Conservation (phyloP, 75 land plant species). For the Cupressus sempervirens region DNA sequence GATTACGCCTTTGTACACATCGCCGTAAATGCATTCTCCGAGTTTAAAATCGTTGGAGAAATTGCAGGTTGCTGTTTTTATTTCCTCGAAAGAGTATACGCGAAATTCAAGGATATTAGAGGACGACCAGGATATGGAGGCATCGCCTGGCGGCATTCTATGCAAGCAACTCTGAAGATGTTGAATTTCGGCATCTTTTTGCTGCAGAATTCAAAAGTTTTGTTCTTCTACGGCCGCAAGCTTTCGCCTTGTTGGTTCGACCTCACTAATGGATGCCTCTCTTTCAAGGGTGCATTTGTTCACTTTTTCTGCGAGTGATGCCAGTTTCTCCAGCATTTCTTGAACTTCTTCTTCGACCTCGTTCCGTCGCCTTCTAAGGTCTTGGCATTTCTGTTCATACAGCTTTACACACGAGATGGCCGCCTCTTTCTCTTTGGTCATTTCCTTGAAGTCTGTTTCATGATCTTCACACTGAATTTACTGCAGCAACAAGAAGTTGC, state of each 20-base stretch:
- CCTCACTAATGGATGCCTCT: not conserved
- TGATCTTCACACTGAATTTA: not conserved
- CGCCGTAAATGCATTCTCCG: slow-evolving; percentile 66
- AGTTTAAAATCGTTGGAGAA: slow-evolving; percentile 30
- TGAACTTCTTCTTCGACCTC: not conserved
- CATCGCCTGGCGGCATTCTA: not conserved
- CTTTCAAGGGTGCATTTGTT: not conserved
- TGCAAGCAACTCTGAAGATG: not conserved
- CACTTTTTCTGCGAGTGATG: not conserved
- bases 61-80: slow-evolving; percentile 22
- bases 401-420: not conserved
- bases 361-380: not conserved
- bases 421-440: not conserved
- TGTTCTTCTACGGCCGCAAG: not conserved
- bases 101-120: not conserved
- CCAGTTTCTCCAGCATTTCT: not conserved
- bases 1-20: slow-evolving; percentile 71
- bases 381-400: not conserved
- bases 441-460: not conserved
- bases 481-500: not conserved
- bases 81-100: slow-evolving; percentile 12
- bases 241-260: not conserved
- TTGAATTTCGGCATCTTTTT: not conserved
- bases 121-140: not conserved
- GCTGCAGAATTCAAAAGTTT: not conserved